These are phyloP conservation scores for Neurospora tetraspora DNA, from an alignment of 495 filamentous ascomycete genomes.

Conservation along the genomic window DNA sequence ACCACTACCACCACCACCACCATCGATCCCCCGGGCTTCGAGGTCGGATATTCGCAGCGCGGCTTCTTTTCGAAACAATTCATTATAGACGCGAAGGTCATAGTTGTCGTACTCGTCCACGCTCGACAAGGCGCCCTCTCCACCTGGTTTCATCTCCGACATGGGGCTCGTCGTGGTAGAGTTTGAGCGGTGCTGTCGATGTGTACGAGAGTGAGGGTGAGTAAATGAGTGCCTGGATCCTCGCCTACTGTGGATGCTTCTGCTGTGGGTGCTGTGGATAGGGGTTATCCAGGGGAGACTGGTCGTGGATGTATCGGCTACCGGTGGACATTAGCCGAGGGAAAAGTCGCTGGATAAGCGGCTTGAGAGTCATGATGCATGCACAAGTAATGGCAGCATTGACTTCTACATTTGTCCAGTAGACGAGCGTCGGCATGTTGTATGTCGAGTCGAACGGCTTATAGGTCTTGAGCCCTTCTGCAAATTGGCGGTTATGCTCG, in stretches of 20 bases:
- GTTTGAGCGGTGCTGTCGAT: background rate
- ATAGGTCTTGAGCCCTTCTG: background rate
- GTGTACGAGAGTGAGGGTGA: background rate
- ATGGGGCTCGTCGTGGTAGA: background rate
- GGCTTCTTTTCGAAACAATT: background rate
- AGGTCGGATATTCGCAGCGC: background rate
- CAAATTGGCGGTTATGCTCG: background rate
- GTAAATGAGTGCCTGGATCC: constrained; percentile 3
- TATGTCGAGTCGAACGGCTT: constrained; percentile 13
- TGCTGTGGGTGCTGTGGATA: background rate
- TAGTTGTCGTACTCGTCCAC: background rate
- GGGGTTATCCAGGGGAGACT: constrained; percentile 19
- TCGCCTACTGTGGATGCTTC: background rate
- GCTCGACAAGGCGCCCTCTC: background rate
- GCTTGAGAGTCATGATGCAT: constrained; percentile 24
- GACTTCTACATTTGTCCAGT: constrained; percentile 21
- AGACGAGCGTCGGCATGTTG: constrained; percentile 17
- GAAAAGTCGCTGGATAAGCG: constrained; percentile 17
- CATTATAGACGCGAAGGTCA: background rate
- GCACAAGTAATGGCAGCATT: constrained; percentile 20
- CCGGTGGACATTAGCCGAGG: constrained; percentile 9
- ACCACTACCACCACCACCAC: background rate
- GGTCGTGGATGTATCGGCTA: constrained; percentile 6
- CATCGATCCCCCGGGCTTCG: background rate
- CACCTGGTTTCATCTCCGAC: background rate